Base-by-base conservation (phyloP, 2,329 filamentous ascomycete genomes). In the Coniella lustricola region DNA sequence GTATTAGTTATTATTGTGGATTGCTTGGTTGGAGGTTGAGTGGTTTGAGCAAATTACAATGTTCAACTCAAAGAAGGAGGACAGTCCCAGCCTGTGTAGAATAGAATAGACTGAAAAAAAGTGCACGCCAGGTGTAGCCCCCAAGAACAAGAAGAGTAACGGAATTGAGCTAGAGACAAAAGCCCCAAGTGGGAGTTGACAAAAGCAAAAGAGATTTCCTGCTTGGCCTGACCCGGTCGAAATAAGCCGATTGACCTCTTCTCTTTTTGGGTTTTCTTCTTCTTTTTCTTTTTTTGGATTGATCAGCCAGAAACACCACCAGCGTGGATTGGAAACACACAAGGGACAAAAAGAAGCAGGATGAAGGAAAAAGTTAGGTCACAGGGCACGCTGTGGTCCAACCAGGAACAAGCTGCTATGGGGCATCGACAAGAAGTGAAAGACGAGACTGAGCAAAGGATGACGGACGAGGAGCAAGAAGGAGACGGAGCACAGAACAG, bases 21-120 rank as follows among this genome's bases (percentile, higher is more conserved):
- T 5, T n/a, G n/a, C n/a, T n/a, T n/a, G n/a, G n/a, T n/a, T 29
- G 25, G 10, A 10, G 25, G 25, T 29, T 29, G 25, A 29, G 25
- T 10, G 25, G 10, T 29, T 29, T 5, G 25, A 29, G 25, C 25
- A n/a, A 29, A 3, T 20, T 12, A 31, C 21, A 4, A 16, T 12
- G 39, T 36, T 22, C 42, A 7, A 16, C n/a, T n/a, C n/a, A n/a
- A n/a, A n/a, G n/a, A n/a, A n/a, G n/a, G n/a, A n/a, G n/a, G n/a
- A n/a, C n/a, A 43, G 39, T 48, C 38, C 49, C 54, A 39, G 50
- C 44, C 39, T 45, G 17, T 32, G 39, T 44, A 44, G 31, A 47
- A 53, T 39, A 29, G 16, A 35, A 9, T 31, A 50, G 36, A n/a
- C n/a, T n/a, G n/a, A n/a, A n/a, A n/a, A 31, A 44, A 32, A 32